Evolutionary conservation across 345 rosid species (phyloP).

Genomic region (Balakata baccata): DNA sequence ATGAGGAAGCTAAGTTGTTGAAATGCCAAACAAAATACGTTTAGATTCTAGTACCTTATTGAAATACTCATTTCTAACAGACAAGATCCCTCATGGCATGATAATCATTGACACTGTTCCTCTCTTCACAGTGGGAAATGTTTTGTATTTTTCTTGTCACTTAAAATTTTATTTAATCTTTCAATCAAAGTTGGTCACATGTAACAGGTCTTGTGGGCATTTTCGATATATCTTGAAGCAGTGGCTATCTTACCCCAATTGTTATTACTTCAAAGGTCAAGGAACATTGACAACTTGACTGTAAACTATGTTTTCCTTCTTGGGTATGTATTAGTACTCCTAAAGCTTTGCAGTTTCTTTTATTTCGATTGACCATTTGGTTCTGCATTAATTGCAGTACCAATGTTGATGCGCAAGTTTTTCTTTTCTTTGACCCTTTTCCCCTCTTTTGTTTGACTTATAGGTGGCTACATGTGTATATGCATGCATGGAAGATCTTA

Average conservation of each 20-base stretch:
- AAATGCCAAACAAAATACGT: too few relatives aligned
- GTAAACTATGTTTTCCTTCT: slow-evolving; percentile 78
- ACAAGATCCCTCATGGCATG: neutral
- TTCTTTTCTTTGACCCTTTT: neutral
- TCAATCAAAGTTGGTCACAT: slow-evolving; percentile 8
- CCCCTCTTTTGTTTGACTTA: neutral
- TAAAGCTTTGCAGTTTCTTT: neutral
- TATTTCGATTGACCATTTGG: neutral
- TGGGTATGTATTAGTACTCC: slow-evolving; percentile 42
- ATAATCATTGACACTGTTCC: neutral
- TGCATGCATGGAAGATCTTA: neutral
- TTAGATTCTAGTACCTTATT: too few relatives aligned
- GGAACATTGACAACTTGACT: slow-evolving; percentile 73
- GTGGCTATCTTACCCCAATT: slow-evolving; percentile 84
- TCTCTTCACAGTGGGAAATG: neutral
- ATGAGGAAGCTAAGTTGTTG: too few relatives aligned
- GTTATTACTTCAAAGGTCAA: slow-evolving; percentile 73
- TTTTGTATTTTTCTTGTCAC: neutral
- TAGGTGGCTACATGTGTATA: neutral
- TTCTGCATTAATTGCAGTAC: neutral
- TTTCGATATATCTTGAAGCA: slow-evolving; percentile 74
- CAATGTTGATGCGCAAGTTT: neutral
- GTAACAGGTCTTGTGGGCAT: slow-evolving; percentile 66
- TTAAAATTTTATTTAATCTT: neutral
- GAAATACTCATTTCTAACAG: neutral